phyloP scores from a whole-genome alignment of 495 filamentous ascomycete species.

The Jackrogersella minutella region DNA sequence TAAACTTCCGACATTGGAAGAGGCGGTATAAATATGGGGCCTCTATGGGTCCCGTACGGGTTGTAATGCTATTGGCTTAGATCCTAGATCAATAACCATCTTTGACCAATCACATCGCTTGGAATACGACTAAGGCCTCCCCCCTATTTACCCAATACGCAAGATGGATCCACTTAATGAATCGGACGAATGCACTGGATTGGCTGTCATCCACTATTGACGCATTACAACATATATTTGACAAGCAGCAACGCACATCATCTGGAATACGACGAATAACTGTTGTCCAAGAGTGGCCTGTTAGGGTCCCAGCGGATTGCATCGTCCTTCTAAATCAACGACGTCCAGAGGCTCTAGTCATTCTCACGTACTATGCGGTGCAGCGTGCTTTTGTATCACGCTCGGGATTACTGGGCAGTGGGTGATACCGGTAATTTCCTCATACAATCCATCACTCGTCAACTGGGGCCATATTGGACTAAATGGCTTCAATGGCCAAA shows the following conservation, averaged over 20 bases:
- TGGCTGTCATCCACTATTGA: not conserved
- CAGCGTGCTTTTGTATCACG: slow-evolving; percentile 46
- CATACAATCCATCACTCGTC: not conserved
- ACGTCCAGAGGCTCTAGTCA: slow-evolving; percentile 45
- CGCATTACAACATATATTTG: not conserved
- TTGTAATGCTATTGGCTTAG: no score
- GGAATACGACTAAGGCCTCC: no score
- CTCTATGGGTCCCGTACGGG: no score
- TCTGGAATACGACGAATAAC: not conserved
- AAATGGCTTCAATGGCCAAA: not conserved
- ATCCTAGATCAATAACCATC: no score
- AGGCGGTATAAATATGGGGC: no score
- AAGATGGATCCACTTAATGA: no score
- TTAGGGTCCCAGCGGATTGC: not conserved
- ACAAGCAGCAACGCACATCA: not conserved
- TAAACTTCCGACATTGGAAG: no score
- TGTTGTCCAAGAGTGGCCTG: not conserved
- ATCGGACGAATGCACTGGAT: not conserved
- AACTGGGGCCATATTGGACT: not conserved
- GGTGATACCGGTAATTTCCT: slow-evolving; percentile 47
- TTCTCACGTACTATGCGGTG: slow-evolving; percentile 54
- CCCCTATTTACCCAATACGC: no score
- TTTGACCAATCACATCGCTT: no score
- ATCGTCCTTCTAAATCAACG: not conserved
- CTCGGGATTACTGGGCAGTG: slow-evolving; percentile 49